Evolutionary conservation across 2,329 filamentous ascomycete genomes (phyloP), one percentile per base, ranked within the genome.

Genomic region (Davidsoniella virescens): DNA sequence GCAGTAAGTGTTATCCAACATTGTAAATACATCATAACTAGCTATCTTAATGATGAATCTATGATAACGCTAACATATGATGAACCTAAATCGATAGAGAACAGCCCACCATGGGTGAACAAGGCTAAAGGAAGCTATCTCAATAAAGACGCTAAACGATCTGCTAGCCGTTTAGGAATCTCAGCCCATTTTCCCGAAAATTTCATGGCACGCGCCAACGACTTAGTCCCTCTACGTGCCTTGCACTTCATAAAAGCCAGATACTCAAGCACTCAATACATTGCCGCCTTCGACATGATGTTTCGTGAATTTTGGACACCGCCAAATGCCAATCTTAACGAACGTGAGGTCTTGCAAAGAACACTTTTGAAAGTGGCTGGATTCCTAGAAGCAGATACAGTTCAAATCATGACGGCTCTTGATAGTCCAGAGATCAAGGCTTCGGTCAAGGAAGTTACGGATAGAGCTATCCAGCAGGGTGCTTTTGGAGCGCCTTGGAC

Each of bases 401-500:
- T 66, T 9, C 63, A 63, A 17, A 79, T 87, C 48, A 56, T 85
- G 51, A 59, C 64, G 2, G 75, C 70, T 0, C 69, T 72, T 0
- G 63, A 59, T 5, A 69, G 68, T 18, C 67, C 70, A 4, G 64
- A 73, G 55, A 60, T 66, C 56, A 70, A 65, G 61, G 59, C 62
- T 8, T 56, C 55, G 26, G 63, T 86, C 25, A 71, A 72, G 52
- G 66, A 63, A 4, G 71, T 71, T 41, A 87, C 83, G 16, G 69
- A 75, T 53, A 69, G 70, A 55, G 81, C 75, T 0, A 61, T 85
- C 14, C 72, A 75, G 37, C 67, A 66, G 46, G 84, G 84, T 0
- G 84, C 84, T 0, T 90, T 84, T 62, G 85, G 85, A 0, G 76
- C 78, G 46, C 85, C 85, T 1, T 90, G 84, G 84, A 69, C 84